Base-by-base conservation (phyloP, 108 stramenopile genomes). In the Asterionellopsis glacialis region DNA sequence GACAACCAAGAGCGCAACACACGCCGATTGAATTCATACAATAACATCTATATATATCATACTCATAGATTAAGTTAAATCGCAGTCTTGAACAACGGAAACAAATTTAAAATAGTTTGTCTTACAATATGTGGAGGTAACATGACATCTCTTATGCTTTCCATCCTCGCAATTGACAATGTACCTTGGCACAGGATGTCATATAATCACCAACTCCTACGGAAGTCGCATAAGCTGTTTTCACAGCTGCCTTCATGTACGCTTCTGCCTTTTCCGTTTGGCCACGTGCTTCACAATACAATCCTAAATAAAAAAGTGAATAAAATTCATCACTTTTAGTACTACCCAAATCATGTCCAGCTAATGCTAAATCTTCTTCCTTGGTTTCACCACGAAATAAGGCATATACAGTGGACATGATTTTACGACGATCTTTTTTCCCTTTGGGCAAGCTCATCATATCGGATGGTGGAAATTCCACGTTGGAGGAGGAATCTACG, bases 241-340 rank as follows among this genome's bases (percentile, higher is more conserved):
- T 47, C 11, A 70, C 57, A 1, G 84, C 81, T 19, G 59, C 55
- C 45, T 55, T 70, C 88, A 90, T 85, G 51, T 85, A 90, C 9
- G 56, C 63, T 45, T 68, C 75, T 28, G 86, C 86, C 62, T 87
- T 87, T 23, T 52, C 23, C 7, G 18, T 65, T 57, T 87, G 81
- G 12, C 69, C 66, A 11, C 76, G 64, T 24, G 72, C 70, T 70
- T 90, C 85, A 45, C 73, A 77, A 51, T 64, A 75, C 40, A 77
- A 62, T 14, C 72, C 73, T 27, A 80, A 53, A 56, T 90, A 90
- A 42, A 85, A 79, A 11, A 85, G 44, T 11, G 81, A 74, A 28
- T 90, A 90, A 54, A 90, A 90, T 47, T 84, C 80, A 59, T 90
- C 83, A 9, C 70, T 68, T 7, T 59, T 61, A 42, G 63, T 83